Evolutionary conservation across 2,329 filamentous ascomycete species (phyloP).

Genomic region (Trichoderma simmonsii): DNA sequence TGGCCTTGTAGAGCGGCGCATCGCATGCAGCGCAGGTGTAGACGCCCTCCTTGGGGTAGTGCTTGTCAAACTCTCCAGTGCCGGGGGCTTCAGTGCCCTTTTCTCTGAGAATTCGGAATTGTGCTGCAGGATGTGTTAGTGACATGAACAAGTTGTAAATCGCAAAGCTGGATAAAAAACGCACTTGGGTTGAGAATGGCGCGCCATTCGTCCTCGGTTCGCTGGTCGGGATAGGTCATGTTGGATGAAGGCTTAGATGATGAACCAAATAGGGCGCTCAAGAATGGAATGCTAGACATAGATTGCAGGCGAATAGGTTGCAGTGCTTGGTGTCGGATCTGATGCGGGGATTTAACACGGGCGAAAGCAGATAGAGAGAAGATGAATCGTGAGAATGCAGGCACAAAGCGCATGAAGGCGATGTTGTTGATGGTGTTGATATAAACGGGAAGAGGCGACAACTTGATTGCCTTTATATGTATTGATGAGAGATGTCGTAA

Average conservation of each 20-base stretch:
- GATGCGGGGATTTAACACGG: slow-evolving; percentile 33
- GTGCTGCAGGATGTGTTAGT: slow-evolving; percentile 56
- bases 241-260: slow-evolving; percentile 42
- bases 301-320: slow-evolving; percentile 42
- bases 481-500: background rate
- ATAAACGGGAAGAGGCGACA: background rate
- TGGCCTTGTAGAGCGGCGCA: slow-evolving; percentile 85
- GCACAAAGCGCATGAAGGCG: slow-evolving; percentile 49
- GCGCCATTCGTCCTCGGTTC: slow-evolving; percentile 81
- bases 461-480: slow-evolving; percentile 1
- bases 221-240: slow-evolving; percentile 77
- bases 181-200: slow-evolving; percentile 66
- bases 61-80: slow-evolving; percentile 83
- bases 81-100: slow-evolving; percentile 86
- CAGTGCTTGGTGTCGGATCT: slow-evolving; percentile 18
- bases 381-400: slow-evolving; percentile 45
- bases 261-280: slow-evolving; percentile 70
- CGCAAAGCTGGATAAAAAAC: background rate
- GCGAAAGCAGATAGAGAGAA: slow-evolving; percentile 47
- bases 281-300: slow-evolving; percentile 76
- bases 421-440: background rate
- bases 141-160: background rate
- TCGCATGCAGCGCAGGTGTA: slow-evolving; percentile 87
- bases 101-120: slow-evolving; percentile 89
- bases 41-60: slow-evolving; percentile 70